Percentiles rank a stretch among this genome's conserved stretches.
phyloP scores from a whole-genome alignment of 2,329 filamentous ascomycete species.

The Colletotrichum paranaense region DNA sequence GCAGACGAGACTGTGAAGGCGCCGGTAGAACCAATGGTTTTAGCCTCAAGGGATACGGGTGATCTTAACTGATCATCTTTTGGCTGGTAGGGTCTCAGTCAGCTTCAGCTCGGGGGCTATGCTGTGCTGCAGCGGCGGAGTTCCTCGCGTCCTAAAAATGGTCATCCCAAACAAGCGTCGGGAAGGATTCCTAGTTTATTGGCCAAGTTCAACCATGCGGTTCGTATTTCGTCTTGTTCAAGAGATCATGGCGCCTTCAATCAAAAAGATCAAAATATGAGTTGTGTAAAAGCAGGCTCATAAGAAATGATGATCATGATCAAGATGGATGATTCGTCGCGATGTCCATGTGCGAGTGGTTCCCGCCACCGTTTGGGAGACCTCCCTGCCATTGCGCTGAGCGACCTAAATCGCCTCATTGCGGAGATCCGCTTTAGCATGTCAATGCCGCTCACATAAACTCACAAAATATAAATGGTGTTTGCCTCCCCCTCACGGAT shows the following conservation, averaged over 20 bases:
- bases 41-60: not conserved
- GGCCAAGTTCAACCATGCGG: not conserved
- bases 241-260: not conserved
- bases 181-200: not conserved
- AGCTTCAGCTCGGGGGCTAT: not conserved
- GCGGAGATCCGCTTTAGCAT: not conserved
- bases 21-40: not conserved
- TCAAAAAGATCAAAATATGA: not conserved
- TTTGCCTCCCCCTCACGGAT: not conserved
- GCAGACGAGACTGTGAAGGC: too few relatives aligned
- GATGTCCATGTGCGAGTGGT: not conserved
- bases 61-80: not conserved
- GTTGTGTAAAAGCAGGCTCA: not conserved
- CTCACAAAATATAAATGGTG: not conserved
- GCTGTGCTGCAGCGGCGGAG: not conserved
- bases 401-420: not conserved
- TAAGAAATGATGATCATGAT: not conserved
- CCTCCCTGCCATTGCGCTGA: not conserved
- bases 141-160: conserved; percentile 12
- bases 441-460: not conserved
- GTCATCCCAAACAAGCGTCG: not conserved
- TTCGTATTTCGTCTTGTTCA: not conserved
- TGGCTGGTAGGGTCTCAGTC: not conserved
- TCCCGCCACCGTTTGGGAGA: not conserved
- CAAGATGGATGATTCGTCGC: not conserved